phyloP scores from a whole-genome alignment of 2,329 filamentous ascomycete species.

The Fusarium sacchari region DNA sequence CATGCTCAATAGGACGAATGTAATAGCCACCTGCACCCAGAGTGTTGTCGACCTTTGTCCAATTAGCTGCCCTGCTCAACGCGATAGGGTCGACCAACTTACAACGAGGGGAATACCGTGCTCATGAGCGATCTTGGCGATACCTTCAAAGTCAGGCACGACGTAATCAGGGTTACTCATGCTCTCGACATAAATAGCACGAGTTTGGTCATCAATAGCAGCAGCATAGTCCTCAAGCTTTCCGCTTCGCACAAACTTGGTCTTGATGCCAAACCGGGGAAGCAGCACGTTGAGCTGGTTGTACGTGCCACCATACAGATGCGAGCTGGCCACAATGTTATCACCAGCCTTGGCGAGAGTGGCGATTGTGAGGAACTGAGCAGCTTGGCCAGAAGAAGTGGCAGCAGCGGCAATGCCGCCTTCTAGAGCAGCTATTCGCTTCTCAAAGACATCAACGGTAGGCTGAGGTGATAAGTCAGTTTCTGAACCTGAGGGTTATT shows the following conservation, averaged over 20 bases:
- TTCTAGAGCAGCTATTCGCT: constrained; percentile 92
- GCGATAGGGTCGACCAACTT: constrained; percentile 38
- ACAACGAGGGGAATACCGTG: constrained; percentile 73
- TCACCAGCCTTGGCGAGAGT: constrained; percentile 86
- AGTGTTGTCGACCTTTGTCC: constrained; percentile 84
- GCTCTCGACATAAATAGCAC: constrained; percentile 89
- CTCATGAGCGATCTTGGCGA: constrained; percentile 81
- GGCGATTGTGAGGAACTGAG: constrained; percentile 89
- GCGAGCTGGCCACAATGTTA: constrained; percentile 91
- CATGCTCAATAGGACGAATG: constrained; percentile 85
- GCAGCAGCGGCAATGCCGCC: constrained; percentile 89
- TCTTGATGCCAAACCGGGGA: constrained; percentile 83
- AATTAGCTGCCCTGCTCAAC: background rate
- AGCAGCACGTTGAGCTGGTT: constrained; percentile 96
- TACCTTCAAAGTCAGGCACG: constrained; percentile 87
- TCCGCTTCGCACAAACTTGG: constrained; percentile 88
- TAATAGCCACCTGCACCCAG: constrained; percentile 95
- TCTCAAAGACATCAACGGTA: constrained; percentile 95
- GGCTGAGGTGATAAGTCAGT: constrained; percentile 62
- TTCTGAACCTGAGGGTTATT: too few relatives aligned
- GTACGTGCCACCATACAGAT: constrained; percentile 94
- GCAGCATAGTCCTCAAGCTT: constrained; percentile 80
- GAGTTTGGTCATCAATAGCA: constrained; percentile 91
- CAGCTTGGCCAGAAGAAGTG: constrained; percentile 85
- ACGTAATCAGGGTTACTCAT: constrained; percentile 96